Conservation (phyloP, 768 basidiomycete species). For the Leccinellum albellum region DNA sequence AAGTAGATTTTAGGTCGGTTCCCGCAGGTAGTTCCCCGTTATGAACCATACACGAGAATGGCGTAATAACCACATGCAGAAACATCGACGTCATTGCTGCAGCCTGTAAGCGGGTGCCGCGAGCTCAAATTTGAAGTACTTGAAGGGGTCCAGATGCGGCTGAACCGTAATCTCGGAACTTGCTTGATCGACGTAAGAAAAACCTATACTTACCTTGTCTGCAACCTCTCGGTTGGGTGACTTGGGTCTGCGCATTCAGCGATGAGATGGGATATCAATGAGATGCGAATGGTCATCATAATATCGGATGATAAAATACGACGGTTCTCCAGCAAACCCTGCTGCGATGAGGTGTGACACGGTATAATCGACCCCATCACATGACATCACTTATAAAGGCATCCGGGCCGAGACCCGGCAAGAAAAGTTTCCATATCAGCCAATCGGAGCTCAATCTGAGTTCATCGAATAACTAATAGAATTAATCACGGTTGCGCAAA, state of each 20-base stretch:
- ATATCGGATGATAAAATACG: background rate
- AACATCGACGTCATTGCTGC: background rate
- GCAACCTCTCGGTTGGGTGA: too few species aligned
- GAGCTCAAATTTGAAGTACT: background rate
- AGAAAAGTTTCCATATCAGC: too few species aligned
- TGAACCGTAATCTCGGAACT: background rate
- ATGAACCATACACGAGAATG: background rate
- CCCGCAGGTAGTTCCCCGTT: background rate
- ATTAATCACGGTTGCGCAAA: too few species aligned
- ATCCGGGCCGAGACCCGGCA: too few species aligned
- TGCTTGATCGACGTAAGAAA: too few species aligned
- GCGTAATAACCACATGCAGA: background rate
- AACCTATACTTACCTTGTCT: too few species aligned
- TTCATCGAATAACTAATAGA: too few species aligned
- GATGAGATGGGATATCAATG: background rate
- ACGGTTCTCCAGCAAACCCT: background rate
- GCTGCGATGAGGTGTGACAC: background rate
- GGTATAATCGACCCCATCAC: too few species aligned
- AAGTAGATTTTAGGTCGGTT: background rate
- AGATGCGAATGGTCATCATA: background rate
- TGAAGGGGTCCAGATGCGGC: background rate
- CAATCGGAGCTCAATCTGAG: too few species aligned
- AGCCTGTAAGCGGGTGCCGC: background rate
- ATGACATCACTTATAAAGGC: too few species aligned
- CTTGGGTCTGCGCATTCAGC: too few species aligned